Evolutionary conservation across 2,329 filamentous ascomycete species (phyloP).

Genomic region (Colletotrichum destructivum): DNA sequence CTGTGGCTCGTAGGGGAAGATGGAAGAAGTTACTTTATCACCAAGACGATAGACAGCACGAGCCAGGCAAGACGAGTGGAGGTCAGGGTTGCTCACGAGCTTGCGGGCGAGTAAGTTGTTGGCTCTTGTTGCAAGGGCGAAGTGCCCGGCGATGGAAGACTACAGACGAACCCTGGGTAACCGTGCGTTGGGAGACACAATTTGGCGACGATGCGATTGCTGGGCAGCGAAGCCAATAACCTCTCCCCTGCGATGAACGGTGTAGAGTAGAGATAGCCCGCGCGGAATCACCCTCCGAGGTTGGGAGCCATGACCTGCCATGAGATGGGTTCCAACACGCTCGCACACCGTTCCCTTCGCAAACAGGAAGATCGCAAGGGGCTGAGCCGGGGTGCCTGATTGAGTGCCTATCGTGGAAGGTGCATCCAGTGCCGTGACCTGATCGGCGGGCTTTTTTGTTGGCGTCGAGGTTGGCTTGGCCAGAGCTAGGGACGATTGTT

Average conservation of each 20-base stretch:
- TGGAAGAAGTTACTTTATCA: conserved; percentile 3
- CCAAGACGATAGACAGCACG: conserved; percentile 11
- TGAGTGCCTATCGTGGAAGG: conserved; percentile 37
- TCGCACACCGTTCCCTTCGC: background rate
- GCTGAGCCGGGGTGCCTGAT: conserved; percentile 20
- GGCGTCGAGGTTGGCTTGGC: conserved; percentile 12
- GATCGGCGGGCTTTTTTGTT: conserved; percentile 29
- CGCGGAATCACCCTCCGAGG: conserved; percentile 6
- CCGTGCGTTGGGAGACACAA: conserved; percentile 17
- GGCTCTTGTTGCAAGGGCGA: conserved; percentile 18
- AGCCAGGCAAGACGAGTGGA: conserved; percentile 13
- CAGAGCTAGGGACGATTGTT: background rate
- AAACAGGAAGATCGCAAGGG: conserved; percentile 26
- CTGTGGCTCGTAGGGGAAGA: background rate
- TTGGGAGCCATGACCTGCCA: background rate
- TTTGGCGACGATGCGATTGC: conserved; percentile 15
- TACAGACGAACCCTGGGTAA: conserved; percentile 15
- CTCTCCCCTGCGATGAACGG: background rate
- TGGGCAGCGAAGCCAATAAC: conserved; percentile 19
- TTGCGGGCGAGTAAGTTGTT: background rate
- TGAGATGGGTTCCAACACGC: no score
- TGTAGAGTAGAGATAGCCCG: conserved; percentile 4
- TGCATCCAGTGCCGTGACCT: conserved; percentile 24
- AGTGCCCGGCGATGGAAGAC: conserved; percentile 24
- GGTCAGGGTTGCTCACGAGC: conserved; percentile 16